phyloP scores from a whole-genome alignment of 805 yeast genomes.

The Saturnispora mendoncae region DNA sequence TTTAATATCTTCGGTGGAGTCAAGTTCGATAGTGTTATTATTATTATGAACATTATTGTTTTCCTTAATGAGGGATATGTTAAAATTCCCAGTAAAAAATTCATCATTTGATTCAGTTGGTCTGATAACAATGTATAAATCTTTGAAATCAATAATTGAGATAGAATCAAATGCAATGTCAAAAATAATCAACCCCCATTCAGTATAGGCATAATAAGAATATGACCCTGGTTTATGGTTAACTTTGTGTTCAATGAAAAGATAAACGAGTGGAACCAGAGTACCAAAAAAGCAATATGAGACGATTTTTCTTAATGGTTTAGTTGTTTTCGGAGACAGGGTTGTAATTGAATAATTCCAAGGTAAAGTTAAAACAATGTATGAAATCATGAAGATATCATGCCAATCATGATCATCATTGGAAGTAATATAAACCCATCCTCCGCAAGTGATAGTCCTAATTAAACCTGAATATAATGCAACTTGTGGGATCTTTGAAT shows the following conservation, averaged over 20 bases:
- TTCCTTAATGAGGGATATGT: slow-evolving; percentile 6
- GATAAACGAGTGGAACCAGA: slow-evolving; percentile 73
- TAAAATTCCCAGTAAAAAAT: slow-evolving; percentile 22
- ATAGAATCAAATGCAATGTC: slow-evolving; percentile 83
- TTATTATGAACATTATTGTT: neutral
- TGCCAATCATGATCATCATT: slow-evolving; percentile 97
- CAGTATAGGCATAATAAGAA: slow-evolving; percentile 87
- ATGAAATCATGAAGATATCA: slow-evolving; percentile 89
- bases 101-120: slow-evolving; percentile 21
- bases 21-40: no score
- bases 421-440: slow-evolving; percentile 96
- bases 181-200: slow-evolving; percentile 80
- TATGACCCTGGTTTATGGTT: slow-evolving; percentile 88
- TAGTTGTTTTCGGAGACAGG: slow-evolving; percentile 38
- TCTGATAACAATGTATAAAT: slow-evolving; percentile 41
- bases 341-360: slow-evolving; percentile 66
- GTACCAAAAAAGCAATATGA: slow-evolving; percentile 59
- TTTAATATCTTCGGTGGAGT: neutral
- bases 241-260: slow-evolving; percentile 89
- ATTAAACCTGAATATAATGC: slow-evolving; percentile 57
- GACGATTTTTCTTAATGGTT: slow-evolving; percentile 41
- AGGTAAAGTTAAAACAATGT: slow-evolving; percentile 82
- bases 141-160: slow-evolving; percentile 60
- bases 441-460: slow-evolving; percentile 95
- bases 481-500: slow-evolving; percentile 32